phyloP scores from a whole-genome alignment of 2,329 filamentous ascomycete species.

The Xylaria sp. region DNA sequence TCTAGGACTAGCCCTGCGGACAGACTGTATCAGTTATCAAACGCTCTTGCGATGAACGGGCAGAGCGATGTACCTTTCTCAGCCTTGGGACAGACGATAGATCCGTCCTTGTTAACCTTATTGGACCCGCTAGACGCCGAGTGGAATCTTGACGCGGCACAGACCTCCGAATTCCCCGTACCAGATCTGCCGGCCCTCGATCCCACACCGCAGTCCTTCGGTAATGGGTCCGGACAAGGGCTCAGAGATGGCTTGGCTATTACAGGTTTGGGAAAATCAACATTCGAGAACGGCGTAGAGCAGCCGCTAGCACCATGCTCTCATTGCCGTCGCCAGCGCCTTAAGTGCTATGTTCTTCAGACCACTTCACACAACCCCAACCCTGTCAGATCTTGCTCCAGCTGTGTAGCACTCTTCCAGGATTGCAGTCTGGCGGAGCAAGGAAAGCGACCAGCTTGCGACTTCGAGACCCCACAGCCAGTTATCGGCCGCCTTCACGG shows the following conservation, averaged over 20 bases:
- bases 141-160: conserved; percentile 45
- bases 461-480: conserved; percentile 59
- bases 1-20: background rate
- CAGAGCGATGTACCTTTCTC: background rate
- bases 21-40: background rate
- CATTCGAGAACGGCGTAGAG: conserved; percentile 53
- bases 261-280: background rate
- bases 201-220: background rate
- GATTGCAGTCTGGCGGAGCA: conserved; percentile 60
- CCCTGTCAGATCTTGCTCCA: conserved; percentile 59
- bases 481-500: conserved; percentile 62
- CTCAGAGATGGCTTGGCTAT: background rate
- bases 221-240: background rate
- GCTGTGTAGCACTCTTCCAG: conserved; percentile 61
- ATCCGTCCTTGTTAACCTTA: conserved; percentile 2
- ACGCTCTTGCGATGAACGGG: background rate
- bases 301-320: conserved; percentile 56
- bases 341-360: conserved; percentile 61
- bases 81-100: conserved; percentile 5
- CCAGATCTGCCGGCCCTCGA: background rate
- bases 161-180: background rate
- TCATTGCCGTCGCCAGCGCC: conserved; percentile 56
- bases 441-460: conserved; percentile 56
- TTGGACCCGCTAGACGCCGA: background rate
- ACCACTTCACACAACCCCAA: conserved; percentile 60